Conservation (phyloP, 768 basidiomycete species). For the Kwoniella mangroviensis region DNA sequence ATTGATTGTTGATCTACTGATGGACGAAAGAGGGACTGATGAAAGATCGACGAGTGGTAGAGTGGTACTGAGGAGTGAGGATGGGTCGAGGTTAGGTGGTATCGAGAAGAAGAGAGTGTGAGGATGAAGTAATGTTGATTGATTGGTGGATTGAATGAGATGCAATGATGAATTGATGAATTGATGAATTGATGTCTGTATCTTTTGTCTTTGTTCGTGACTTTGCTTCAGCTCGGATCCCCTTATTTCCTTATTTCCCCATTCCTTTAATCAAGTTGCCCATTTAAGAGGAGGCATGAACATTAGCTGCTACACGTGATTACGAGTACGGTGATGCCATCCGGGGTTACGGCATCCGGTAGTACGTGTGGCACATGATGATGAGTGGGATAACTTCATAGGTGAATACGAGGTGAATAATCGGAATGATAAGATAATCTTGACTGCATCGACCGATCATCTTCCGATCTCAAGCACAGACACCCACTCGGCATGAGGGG, state of each 20-base stretch:
- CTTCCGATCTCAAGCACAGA: background rate
- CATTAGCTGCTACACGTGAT: slow-evolving; percentile 3
- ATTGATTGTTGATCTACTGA: background rate
- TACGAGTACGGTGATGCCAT: background rate
- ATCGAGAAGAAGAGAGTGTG: slow-evolving; percentile 2
- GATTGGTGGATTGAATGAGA: background rate
- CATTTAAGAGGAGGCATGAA: background rate
- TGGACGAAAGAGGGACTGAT: background rate
- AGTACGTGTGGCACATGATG: slow-evolving; percentile 8
- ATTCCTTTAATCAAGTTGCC: background rate
- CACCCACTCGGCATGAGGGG: no score
- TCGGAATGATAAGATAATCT: slow-evolving; percentile 2
- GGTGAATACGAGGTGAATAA: slow-evolving; percentile 9
- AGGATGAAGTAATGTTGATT: slow-evolving; percentile 7
- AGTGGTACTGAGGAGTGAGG: background rate
- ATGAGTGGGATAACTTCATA: background rate
- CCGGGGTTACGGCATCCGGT: slow-evolving; percentile 7
- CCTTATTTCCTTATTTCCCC: background rate
- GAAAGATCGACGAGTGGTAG: background rate
- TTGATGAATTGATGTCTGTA: slow-evolving; percentile 3
- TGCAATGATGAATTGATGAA: slow-evolving; percentile 10
- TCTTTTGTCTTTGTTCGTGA: slow-evolving; percentile 9
- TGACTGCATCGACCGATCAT: background rate
- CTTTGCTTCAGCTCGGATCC: background rate
- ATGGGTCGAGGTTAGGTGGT: background rate